A percentile compares a stretch with the other conserved stretches of the same genome.
These are phyloP conservation scores for Paraurostyla sp. DNA, from an alignment of 73 alveolate species.

Conservation along the genomic window DNA sequence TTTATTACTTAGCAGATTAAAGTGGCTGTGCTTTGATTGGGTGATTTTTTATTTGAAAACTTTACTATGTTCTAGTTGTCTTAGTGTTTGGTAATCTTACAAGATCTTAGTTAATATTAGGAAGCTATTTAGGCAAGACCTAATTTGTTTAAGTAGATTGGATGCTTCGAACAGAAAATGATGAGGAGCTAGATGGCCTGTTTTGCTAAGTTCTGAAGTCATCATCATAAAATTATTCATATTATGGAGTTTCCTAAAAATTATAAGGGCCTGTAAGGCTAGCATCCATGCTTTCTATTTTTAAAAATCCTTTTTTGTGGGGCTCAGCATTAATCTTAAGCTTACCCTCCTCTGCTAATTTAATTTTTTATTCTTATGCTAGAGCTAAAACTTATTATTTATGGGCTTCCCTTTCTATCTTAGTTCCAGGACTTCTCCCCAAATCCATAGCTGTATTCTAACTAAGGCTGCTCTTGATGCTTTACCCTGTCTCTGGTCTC, in stretches of 20 bases:
- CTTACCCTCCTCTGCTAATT: constrained; percentile 22
- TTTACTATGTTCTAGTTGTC: no score
- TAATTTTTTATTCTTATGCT: not conserved
- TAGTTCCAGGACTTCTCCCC: not conserved
- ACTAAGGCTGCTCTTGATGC: not conserved
- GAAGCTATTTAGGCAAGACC: not conserved
- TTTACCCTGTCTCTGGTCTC: constrained; percentile 37
- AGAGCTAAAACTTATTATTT: not conserved
- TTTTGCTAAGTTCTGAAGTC: not conserved
- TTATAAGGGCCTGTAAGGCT: no score
- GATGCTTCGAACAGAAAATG: not conserved
- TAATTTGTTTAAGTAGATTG: not conserved
- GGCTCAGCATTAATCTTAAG: not conserved
- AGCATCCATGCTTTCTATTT: not conserved
- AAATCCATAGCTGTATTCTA: not conserved
- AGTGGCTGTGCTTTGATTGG: no score
- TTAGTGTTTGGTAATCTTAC: not conserved
- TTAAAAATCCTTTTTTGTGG: not conserved
- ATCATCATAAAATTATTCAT: no score
- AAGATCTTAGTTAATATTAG: not conserved
- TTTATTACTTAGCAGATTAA: no score
- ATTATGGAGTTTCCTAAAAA: no score
- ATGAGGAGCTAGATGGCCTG: not conserved
- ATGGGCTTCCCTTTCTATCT: not conserved
- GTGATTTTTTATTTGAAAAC: no score